These are phyloP conservation scores for Triticum monococcum DNA, from an alignment of 176 grass and related monocot species.

Conservation along the genomic window DNA sequence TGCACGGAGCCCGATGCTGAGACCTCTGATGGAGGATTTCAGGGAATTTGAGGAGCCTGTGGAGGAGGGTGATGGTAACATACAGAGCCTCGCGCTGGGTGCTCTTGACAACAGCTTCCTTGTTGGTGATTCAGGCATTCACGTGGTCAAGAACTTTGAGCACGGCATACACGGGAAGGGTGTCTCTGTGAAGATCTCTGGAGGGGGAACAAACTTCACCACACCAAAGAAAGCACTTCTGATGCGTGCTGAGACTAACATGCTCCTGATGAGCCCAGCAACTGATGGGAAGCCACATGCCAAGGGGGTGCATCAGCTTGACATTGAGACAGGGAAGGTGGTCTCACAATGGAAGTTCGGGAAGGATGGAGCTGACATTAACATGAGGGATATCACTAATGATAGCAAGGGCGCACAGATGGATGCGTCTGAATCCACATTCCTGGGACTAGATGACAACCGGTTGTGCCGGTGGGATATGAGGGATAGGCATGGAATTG, in stretches of 20 bases:
- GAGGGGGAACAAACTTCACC: constrained; percentile 38
- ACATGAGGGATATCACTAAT: constrained; percentile 90
- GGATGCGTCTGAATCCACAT: constrained; percentile 80
- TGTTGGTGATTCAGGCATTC: constrained; percentile 57
- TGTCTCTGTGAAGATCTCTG: constrained; percentile 64
- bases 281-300: constrained; percentile 78
- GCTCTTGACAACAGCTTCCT: constrained; percentile 80
- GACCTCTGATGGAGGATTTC: constrained; percentile 73
- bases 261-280: constrained; percentile 96
- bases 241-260: constrained; percentile 88
- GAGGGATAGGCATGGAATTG: constrained; percentile 71
- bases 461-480: constrained; percentile 85
- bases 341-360: constrained; percentile 89
- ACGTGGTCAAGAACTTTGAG: constrained; percentile 75
- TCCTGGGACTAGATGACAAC: constrained; percentile 84
- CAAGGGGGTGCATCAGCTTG: constrained; percentile 71
- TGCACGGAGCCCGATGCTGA: constrained; percentile 13
- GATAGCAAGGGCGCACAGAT: constrained; percentile 86
- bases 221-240: constrained; percentile 90
- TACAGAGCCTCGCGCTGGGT: constrained; percentile 76
- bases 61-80: constrained; percentile 52
- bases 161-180: constrained; percentile 92
- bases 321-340: constrained; percentile 85
- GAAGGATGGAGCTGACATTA: constrained; percentile 78
- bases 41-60: constrained; percentile 80